Conservation (phyloP, 768 basidiomycete genomes). For the Psilocybe tampanensis region DNA sequence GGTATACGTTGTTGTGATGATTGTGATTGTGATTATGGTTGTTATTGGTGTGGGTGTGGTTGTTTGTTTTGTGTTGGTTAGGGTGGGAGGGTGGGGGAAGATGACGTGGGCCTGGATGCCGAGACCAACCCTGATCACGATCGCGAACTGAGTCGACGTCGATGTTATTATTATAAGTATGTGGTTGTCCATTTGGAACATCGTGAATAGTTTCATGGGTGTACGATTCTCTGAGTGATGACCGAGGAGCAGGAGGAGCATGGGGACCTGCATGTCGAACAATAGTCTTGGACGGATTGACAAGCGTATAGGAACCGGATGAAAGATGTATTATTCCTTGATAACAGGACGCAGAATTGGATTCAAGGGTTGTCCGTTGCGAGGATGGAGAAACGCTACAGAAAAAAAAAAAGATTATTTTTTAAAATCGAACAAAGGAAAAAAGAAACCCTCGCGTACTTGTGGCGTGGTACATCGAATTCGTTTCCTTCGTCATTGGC, state of each 20-base stretch:
- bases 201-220: background rate
- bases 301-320: slow-evolving; percentile 29
- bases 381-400: background rate
- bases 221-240: background rate
- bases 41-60: no score
- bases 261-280: slow-evolving; percentile 30
- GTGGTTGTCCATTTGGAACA: background rate
- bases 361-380: background rate
- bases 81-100: background rate
- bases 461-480: background rate
- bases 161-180: background rate
- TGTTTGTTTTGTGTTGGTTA: no score
- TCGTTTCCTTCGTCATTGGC: background rate
- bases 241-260: slow-evolving; percentile 51
- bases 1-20: background rate
- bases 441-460: slow-evolving; percentile 3
- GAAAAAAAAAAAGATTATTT: background rate
- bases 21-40: no score
- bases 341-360: background rate
- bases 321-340: slow-evolving; percentile 2
- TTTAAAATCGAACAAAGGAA: background rate
- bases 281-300: slow-evolving; percentile 35
- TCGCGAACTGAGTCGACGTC: background rate
- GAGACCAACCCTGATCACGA: background rate
- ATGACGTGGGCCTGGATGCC: background rate